A percentile compares a stretch with the other conserved stretches of the same genome.
phyloP scores from a whole-genome alignment of 129 eudicot species.

The Lactuca sativa region DNA sequence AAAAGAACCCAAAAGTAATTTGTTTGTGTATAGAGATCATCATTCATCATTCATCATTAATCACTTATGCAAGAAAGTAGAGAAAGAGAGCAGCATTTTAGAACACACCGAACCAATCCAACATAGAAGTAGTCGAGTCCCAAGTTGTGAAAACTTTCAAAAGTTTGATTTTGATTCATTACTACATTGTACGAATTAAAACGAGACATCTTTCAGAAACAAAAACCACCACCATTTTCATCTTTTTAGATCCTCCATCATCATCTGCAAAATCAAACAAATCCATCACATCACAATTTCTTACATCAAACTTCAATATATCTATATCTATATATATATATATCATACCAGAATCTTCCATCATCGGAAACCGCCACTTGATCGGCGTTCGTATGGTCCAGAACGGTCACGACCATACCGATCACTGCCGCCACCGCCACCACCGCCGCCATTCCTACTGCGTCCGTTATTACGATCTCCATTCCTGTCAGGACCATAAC shows the following conservation, averaged over 20 bases:
- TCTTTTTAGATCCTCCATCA: slow-evolving; percentile 37
- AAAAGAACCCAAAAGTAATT: slow-evolving; percentile 37
- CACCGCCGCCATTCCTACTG: slow-evolving; percentile 73
- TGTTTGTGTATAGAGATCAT: slow-evolving; percentile 22
- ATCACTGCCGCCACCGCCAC: slow-evolving; percentile 76
- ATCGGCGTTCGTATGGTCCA: slow-evolving; percentile 94
- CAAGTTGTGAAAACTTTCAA: slow-evolving; percentile 56
- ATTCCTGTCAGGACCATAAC: slow-evolving; percentile 79
- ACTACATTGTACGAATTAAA: slow-evolving; percentile 43
- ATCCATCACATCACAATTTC: neutral
- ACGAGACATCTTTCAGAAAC: slow-evolving; percentile 37
- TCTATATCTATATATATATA: neutral
- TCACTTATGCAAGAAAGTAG: slow-evolving; percentile 55
- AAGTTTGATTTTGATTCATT: slow-evolving; percentile 45
- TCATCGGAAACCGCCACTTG: slow-evolving; percentile 52
- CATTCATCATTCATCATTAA: slow-evolving; percentile 47
- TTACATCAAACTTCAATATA: too few species aligned
- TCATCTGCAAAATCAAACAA: slow-evolving; percentile 42
- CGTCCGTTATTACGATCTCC: slow-evolving; percentile 85
- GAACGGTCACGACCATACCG: slow-evolving; percentile 85
- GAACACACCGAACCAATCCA: slow-evolving; percentile 48
- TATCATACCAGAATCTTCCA: slow-evolving; percentile 32
- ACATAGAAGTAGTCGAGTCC: slow-evolving; percentile 51
- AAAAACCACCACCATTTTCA: slow-evolving; percentile 23
- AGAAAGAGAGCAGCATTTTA: slow-evolving; percentile 50